phyloP scores from a whole-genome alignment of 1,139 yeast species.

The Blastobotrys apis region DNA sequence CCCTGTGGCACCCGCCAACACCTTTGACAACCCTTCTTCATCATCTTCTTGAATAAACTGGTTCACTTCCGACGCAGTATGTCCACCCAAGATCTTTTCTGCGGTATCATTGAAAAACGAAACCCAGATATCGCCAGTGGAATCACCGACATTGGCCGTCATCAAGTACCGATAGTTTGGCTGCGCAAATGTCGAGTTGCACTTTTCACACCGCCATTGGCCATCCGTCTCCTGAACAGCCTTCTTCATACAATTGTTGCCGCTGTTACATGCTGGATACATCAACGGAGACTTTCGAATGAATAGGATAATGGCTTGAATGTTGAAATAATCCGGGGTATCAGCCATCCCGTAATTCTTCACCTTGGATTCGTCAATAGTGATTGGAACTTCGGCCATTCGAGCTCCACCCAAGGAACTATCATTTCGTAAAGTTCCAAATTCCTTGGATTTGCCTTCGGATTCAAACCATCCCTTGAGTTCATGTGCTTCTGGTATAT shows the following conservation, averaged over 20 bases:
- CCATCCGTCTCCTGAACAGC: conserved; percentile 69
- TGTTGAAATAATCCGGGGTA: conserved; percentile 69
- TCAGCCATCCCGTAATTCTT: conserved; percentile 64
- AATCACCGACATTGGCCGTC: conserved; percentile 67
- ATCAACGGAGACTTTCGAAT: conserved; percentile 71
- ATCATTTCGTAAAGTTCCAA: conserved; percentile 52
- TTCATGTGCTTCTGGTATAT: conserved; percentile 78
- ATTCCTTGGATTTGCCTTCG: conserved; percentile 60
- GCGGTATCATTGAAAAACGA: conserved; percentile 88
- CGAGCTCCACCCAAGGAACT: conserved; percentile 27
- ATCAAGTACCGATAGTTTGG: conserved; percentile 80
- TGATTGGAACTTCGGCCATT: conserved; percentile 42
- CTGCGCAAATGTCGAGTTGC: conserved; percentile 61
- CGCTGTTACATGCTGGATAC: conserved; percentile 79
- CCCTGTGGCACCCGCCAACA: conserved; percentile 54
- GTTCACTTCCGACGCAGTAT: conserved; percentile 61
- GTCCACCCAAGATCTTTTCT: conserved; percentile 56
- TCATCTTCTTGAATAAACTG: conserved; percentile 47
- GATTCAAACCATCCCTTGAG: conserved; percentile 95
- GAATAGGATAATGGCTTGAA: conserved; percentile 64
- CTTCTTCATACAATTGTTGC: conserved; percentile 73
- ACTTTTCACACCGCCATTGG: conserved; percentile 91
- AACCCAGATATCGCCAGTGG: conserved; percentile 80
- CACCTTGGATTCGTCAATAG: conserved; percentile 62
- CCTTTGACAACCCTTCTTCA: conserved; percentile 45